Percentiles rank a stretch among this genome's conserved stretches.
Conservation (phyloP, 306 rosid species). For the Dryas drummondii region DNA sequence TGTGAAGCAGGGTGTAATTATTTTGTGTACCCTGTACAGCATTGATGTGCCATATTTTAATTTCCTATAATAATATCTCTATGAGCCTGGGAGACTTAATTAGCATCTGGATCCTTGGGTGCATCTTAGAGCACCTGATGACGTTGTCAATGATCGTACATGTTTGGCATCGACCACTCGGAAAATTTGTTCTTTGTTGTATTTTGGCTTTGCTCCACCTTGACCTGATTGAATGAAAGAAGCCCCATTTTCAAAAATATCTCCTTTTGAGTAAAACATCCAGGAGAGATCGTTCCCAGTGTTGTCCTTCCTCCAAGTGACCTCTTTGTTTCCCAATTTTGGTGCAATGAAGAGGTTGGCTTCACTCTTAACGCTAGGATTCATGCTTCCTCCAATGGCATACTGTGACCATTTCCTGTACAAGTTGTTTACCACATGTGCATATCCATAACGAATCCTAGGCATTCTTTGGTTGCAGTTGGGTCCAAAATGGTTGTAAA, state of each 20-base stretch:
- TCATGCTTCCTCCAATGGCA: slow-evolving; percentile 44
- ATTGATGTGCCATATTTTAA: background rate
- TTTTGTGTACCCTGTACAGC: background rate
- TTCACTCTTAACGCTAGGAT: slow-evolving; percentile 33
- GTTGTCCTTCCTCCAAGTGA: slow-evolving; percentile 15
- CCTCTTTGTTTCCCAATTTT: slow-evolving; percentile 13
- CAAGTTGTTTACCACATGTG: slow-evolving; percentile 45
- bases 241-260: slow-evolving; percentile 46
- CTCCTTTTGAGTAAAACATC: slow-evolving; percentile 35
- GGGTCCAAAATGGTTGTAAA: slow-evolving; percentile 51
- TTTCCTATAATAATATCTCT: background rate
- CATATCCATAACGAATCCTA: slow-evolving; percentile 41
- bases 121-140: slow-evolving; percentile 46
- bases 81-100: background rate
- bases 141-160: slow-evolving; percentile 31
- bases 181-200: slow-evolving; percentile 28
- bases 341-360: slow-evolving; percentile 43
- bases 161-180: slow-evolving; percentile 29
- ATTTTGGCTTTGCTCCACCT: slow-evolving; percentile 30
- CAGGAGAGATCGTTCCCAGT: background rate
- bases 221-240: slow-evolving; percentile 24
- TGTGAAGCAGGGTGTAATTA: background rate
- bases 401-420: slow-evolving; percentile 36
- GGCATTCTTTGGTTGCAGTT: slow-evolving; percentile 54
- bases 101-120: slow-evolving; percentile 25